Conservation (phyloP, 2,329 filamentous ascomycete species). For the Cordyceps militaris region DNA sequence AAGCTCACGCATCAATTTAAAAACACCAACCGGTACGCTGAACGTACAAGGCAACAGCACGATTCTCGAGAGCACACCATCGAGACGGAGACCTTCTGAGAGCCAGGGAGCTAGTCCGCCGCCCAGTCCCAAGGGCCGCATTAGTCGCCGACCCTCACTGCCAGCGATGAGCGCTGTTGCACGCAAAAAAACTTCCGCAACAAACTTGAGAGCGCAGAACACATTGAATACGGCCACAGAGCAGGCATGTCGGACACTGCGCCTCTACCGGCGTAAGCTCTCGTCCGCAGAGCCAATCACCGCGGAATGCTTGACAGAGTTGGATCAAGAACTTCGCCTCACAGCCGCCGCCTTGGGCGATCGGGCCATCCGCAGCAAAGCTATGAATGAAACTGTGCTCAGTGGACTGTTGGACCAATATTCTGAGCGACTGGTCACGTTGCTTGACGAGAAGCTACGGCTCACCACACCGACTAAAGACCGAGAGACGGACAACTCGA, state of each 20-base stretch:
- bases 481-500: constrained; percentile 23
- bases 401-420: constrained; percentile 67
- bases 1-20: constrained; percentile 45
- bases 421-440: constrained; percentile 61
- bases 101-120: constrained; percentile 42
- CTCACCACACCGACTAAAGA: constrained; percentile 34
- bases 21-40: constrained; percentile 33
- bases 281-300: constrained; percentile 49
- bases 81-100: constrained; percentile 37
- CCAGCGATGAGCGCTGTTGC: constrained; percentile 39
- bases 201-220: constrained; percentile 44
- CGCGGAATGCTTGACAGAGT: constrained; percentile 51
- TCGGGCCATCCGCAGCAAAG: constrained; percentile 45
- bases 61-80: constrained; percentile 40
- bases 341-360: constrained; percentile 56
- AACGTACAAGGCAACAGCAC: constrained; percentile 35
- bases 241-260: constrained; percentile 54
- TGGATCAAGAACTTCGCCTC: constrained; percentile 58
- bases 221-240: constrained; percentile 57
- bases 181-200: constrained; percentile 42
- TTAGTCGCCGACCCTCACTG: constrained; percentile 47
- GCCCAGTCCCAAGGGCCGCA: constrained; percentile 40
- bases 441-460: constrained; percentile 65
- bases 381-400: constrained; percentile 51
- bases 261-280: constrained; percentile 57